Percentiles rank a stretch among this genome's conserved stretches.
Conservation (phyloP, 2,329 filamentous ascomycete genomes). For the Microsporum canis region DNA sequence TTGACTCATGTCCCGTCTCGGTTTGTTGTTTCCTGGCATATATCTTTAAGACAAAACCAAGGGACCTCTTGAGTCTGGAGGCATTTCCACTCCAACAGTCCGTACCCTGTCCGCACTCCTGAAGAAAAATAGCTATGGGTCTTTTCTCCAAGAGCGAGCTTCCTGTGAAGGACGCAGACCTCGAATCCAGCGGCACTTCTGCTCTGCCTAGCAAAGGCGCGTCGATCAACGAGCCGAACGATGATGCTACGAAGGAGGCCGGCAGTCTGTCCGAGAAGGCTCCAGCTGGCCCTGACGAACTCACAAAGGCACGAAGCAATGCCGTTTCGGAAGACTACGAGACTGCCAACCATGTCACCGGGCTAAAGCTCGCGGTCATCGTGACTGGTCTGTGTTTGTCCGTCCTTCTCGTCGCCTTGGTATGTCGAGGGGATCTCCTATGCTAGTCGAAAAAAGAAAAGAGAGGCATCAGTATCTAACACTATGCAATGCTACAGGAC, state of each 20-base stretch:
- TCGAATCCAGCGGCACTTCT: conserved; percentile 4
- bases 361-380: conserved; percentile 12
- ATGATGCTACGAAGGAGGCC: not conserved
- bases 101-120: not conserved
- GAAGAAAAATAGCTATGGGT: not conserved
- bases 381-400: conserved; percentile 12
- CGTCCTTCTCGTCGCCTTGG: conserved; percentile 14
- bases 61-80: not conserved
- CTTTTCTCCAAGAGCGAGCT: not conserved
- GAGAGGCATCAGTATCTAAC: not conserved
- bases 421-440: not conserved
- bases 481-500: conserved; percentile 19
- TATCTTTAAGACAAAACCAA: not conserved
- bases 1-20: not conserved
- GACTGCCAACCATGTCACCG: conserved; percentile 7
- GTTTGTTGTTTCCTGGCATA: not conserved
- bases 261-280: not conserved
- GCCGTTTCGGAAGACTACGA: conserved; percentile 4
- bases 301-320: not conserved
- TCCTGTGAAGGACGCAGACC: not conserved
- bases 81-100: not conserved
- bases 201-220: conserved; percentile 4
- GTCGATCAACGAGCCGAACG: conserved; percentile 1
- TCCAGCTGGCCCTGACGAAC: not conserved
- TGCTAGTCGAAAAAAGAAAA: not conserved